Evolutionary conservation across 2,329 filamentous ascomycete genomes (phyloP), one percentile per base, ranked within the genome.

Genomic region (Bipolaris sorokiniana): DNA sequence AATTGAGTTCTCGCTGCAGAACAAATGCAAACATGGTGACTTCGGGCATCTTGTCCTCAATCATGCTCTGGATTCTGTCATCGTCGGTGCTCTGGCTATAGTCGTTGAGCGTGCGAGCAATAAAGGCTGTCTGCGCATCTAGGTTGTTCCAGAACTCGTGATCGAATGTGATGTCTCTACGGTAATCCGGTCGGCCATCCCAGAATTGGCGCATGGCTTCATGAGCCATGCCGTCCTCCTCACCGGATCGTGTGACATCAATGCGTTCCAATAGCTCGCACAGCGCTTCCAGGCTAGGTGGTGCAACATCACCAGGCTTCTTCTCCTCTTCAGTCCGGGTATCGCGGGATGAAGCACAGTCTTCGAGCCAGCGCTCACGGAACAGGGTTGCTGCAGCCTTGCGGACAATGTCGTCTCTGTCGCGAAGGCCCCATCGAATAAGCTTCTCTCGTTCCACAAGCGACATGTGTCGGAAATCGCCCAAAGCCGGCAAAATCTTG

Each of bases 171-270:
- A 92, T 83, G 28, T 84, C 86, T 51, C 93, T 88, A 49, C 88
- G 82, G 69, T 93, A 93, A 72, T 95, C 90, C 2, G 91, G 90
- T 16, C 95, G 88, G 4, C 93, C 91, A 65, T 95, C 90, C 95
- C 95, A 99, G 77, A 99, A 98, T 46, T 92, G 91, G 59, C 86
- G 89, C 93, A 99, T 97, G 0, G 95, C 95, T 72, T 97, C 91
- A 7, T 96, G 84, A 1, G 92, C 94, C 57, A 98, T 91, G 5
- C 95, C 96, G 53, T 90, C 91, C 73, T 97, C 93, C 18, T 90
- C 87, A 1, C 92, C 93, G 4, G 92, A 94, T 73, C 95, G 95
- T 62, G 96, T 86, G 2, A 98, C 88, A 67, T 99, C 93, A 58
- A 99, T 95, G 65, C 95, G 88, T 78, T 99, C 95, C 4, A 99